Conservation (phyloP, 2,329 filamentous ascomycete species). For the Ploettnerulaceae sp. region DNA sequence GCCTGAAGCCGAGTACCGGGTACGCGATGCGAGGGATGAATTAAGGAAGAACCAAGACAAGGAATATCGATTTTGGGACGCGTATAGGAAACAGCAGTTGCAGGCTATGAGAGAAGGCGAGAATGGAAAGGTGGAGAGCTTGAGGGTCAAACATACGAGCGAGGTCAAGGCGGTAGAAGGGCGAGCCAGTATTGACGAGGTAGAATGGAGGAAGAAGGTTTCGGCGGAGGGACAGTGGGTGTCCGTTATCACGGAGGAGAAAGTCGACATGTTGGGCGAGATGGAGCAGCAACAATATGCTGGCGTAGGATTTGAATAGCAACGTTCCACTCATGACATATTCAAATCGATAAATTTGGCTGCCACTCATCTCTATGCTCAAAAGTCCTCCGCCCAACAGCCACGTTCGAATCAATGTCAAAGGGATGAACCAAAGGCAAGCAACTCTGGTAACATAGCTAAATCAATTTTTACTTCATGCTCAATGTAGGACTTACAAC, state of each 20-base stretch:
- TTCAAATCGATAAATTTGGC: too few relatives aligned
- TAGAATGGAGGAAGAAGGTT: constrained; percentile 35
- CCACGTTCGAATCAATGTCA: neutral
- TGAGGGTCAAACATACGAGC: constrained; percentile 38
- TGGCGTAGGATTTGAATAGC: neutral
- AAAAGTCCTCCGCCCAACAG: neutral
- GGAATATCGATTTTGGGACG: constrained; percentile 37
- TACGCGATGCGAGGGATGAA: constrained; percentile 39
- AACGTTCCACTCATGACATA: too few relatives aligned
- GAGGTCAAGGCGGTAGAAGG: constrained; percentile 42
- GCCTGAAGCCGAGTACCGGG: constrained; percentile 34
- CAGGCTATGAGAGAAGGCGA: constrained; percentile 42
- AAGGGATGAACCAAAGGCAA: too few relatives aligned
- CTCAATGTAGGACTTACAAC: too few relatives aligned
- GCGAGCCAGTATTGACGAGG: constrained; percentile 25
- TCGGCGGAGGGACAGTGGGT: constrained; percentile 46
- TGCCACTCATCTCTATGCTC: neutral
- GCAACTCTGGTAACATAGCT: too few relatives aligned
- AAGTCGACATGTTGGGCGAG: constrained; percentile 39
- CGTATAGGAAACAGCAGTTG: constrained; percentile 37
- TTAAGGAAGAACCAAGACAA: constrained; percentile 40
- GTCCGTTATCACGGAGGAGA: constrained; percentile 41
- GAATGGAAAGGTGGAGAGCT: constrained; percentile 34
- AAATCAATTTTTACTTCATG: too few relatives aligned
- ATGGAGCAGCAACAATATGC: constrained; percentile 29